Base-by-base conservation (phyloP, 2,329 filamentous ascomycete genomes). In the Talaromyces rugulosus region DNA sequence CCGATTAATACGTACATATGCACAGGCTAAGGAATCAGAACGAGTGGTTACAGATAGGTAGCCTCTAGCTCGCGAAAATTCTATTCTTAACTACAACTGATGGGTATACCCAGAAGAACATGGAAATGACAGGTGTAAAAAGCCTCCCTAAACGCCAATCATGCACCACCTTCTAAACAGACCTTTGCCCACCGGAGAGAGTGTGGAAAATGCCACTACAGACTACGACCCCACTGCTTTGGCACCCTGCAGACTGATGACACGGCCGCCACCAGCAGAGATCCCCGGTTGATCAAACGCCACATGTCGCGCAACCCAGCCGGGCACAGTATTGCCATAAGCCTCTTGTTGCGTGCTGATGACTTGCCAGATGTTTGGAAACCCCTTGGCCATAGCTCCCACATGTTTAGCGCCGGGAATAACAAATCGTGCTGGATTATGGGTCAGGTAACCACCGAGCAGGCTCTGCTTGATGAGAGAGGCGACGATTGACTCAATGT, bases 371-470 rank as follows among this genome's bases (percentile, higher is more conserved):
- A 91, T 86, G 51, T 79, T 80, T 1, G 93, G 92, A 79, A 94
- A 97, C 1, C 78, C 78, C 1, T 77, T 79, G 0, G 75, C 73
- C 30, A 78, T 62, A 3, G 79, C 76, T 7, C 76, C 76, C 5
- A 74, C 73, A 28, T 72, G 57, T 50, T 74, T 72, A 28, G 90
- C 87, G 2, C 93, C 92, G 58, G 89, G 86, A 51, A 97, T 90
- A 12, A 92, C 92, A 70, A 97, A 92, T 56, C 90, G 87, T 51
- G 84, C 84, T 70, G 88, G 87, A 30, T 84, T 84, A 69, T 96
- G 91, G 16, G 90, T 90, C 31, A 97, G 84, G 70, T 93, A 97
- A 1, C 93, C 94, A 67, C 89, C 87, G 72, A 97, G 81, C 28
- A 96, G 80, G 0, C 90, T 91, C 74, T 96, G 91, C 56, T 89